phyloP scores from a whole-genome alignment of 2,329 filamentous ascomycete genomes.

The Hypoxylon sp. region DNA sequence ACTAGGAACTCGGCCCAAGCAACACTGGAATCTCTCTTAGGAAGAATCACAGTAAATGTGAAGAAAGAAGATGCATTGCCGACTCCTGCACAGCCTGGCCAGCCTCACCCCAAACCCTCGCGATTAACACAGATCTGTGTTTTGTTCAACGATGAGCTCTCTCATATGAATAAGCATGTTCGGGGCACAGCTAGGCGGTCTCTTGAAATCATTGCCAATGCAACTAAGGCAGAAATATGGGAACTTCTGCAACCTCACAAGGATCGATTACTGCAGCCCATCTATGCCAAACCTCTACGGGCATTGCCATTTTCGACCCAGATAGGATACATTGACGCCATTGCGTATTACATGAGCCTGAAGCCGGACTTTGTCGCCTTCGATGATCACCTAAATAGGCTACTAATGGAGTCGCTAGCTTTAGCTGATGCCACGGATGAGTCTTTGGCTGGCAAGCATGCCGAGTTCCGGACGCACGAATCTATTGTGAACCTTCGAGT shows the following conservation, averaged over 20 bases:
- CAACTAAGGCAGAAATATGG: slow-evolving; percentile 83
- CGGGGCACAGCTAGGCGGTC: slow-evolving; percentile 87
- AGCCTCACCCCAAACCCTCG: slow-evolving; percentile 65
- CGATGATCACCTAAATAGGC: slow-evolving; percentile 89
- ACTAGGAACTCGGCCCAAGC: slow-evolving; percentile 87
- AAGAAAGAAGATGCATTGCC: slow-evolving; percentile 81
- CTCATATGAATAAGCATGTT: slow-evolving; percentile 96
- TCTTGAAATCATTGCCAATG: slow-evolving; percentile 84
- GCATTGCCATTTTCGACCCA: slow-evolving; percentile 95
- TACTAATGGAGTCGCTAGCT: slow-evolving; percentile 94
- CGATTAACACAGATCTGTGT: slow-evolving; percentile 84
- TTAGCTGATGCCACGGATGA: slow-evolving; percentile 96
- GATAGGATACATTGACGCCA: slow-evolving; percentile 98
- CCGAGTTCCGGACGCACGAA: slow-evolving; percentile 95
- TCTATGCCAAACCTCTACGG: slow-evolving; percentile 94
- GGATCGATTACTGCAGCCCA: slow-evolving; percentile 88
- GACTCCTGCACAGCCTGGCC: slow-evolving; percentile 57
- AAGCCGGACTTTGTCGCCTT: slow-evolving; percentile 92
- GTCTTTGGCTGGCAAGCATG: slow-evolving; percentile 89
- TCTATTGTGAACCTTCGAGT: slow-evolving; percentile 92
- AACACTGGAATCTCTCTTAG: slow-evolving; percentile 84
- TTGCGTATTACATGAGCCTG: slow-evolving; percentile 93
- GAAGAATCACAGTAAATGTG: slow-evolving; percentile 82
- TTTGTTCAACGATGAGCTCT: slow-evolving; percentile 88
- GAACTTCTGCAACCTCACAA: slow-evolving; percentile 92